These are phyloP conservation scores for Fraxinus angustifolia DNA, from an alignment of 305 asterid genomes.

Conservation along the genomic window DNA sequence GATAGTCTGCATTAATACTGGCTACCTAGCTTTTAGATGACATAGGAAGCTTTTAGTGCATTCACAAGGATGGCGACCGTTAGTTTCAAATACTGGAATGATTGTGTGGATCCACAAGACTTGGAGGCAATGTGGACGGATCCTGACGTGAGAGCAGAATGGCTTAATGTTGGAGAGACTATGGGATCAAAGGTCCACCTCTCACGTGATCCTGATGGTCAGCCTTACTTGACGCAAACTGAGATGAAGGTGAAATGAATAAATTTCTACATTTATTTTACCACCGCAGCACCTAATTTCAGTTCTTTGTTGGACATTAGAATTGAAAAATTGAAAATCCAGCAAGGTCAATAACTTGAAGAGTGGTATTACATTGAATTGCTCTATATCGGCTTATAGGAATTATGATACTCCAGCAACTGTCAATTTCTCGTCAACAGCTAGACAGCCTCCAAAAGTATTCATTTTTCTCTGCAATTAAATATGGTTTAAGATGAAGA, in stretches of 20 bases:
- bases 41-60: constrained; percentile 14
- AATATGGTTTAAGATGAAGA: constrained; percentile 14
- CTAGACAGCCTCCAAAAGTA: background rate
- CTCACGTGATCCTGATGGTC: constrained; percentile 93
- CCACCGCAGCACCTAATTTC: background rate
- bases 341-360: background rate
- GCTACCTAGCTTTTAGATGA: constrained; percentile 22
- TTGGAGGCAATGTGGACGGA: constrained; percentile 82
- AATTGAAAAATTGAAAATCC: constrained; percentile 4
- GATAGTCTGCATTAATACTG: background rate
- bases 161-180: constrained; percentile 82
- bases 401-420: background rate
- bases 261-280: background rate
- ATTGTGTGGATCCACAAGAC: constrained; percentile 74
- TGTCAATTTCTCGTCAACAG: background rate
- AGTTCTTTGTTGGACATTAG: background rate
- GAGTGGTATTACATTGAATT: background rate
- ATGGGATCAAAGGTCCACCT: constrained; percentile 77
- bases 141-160: constrained; percentile 71
- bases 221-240: constrained; percentile 77
- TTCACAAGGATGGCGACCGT: constrained; percentile 44
- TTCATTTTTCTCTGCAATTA: background rate
- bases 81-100: constrained; percentile 88
- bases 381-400: background rate
- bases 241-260: constrained; percentile 74